Evolutionary conservation across 2,329 filamentous ascomycete species (phyloP).

Genomic region (Alternaria gansuensis): DNA sequence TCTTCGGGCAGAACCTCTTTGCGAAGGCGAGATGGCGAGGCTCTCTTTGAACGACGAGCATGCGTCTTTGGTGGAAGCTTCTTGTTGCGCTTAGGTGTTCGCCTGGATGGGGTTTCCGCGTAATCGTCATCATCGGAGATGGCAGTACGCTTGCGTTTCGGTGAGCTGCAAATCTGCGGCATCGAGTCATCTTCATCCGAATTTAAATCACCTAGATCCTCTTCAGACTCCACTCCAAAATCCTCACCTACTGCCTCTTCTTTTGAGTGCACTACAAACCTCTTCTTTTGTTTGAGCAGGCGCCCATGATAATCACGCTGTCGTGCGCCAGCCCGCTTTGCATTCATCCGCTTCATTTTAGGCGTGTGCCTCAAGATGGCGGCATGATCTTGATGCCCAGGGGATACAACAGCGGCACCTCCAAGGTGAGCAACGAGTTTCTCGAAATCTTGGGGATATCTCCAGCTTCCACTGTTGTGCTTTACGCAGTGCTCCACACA

Average conservation of each 20-base stretch:
- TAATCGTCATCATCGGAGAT: not conserved
- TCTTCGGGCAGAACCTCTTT: not conserved
- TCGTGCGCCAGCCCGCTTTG: not conserved
- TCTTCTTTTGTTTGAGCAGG: conserved; percentile 4
- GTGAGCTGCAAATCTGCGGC: not conserved
- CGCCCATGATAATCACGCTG: conserved; percentile 14
- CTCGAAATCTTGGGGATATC: conserved; percentile 31
- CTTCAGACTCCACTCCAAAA: conserved; percentile 1
- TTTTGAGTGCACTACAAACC: not conserved
- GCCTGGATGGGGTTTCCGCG: not conserved
- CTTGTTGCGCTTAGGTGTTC: not conserved
- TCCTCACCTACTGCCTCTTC: not conserved
- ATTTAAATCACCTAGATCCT: not conserved
- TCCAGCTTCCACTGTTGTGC: conserved; percentile 29
- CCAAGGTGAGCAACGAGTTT: conserved; percentile 20
- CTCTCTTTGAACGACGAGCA: not conserved
- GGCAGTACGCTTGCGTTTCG: conserved; percentile 1
- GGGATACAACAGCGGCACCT: conserved; percentile 20
- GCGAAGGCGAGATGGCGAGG: not conserved
- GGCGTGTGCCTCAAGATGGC: conserved; percentile 22
- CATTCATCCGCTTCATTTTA: not conserved
- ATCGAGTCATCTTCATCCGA: not conserved
- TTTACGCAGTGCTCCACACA: conserved; percentile 28
- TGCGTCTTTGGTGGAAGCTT: not conserved
- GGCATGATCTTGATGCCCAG: conserved; percentile 21